Conservation (phyloP, 306 rosid genomes). For the Cucurbita argyrosperma region DNA sequence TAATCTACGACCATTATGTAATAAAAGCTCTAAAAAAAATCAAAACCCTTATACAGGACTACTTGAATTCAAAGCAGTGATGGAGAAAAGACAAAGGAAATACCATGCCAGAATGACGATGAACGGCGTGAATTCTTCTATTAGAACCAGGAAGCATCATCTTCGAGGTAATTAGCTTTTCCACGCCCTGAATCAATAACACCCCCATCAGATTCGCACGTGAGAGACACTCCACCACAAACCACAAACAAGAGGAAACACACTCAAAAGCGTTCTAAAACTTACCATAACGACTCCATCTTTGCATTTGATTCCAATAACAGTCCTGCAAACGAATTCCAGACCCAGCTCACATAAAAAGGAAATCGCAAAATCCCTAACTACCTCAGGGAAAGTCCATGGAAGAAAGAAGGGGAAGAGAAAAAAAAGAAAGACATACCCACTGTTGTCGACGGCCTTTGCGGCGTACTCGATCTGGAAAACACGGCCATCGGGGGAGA, state of each 20-base stretch:
- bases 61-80: not conserved
- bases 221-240: not conserved
- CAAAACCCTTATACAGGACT: not conserved
- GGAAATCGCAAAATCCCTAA: not conserved
- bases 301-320: slow-evolving; percentile 90
- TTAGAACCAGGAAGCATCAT: slow-evolving; percentile 99
- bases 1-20: not conserved
- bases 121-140: slow-evolving; percentile 84
- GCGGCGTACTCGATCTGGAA: slow-evolving; percentile 98
- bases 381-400: too few relatives aligned
- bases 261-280: not conserved
- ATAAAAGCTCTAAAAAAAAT: not conserved
- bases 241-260: not conserved
- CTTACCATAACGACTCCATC: slow-evolving; percentile 86
- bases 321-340: slow-evolving; percentile 53
- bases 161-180: slow-evolving; percentile 85
- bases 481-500: slow-evolving; percentile 96
- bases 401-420: not conserved
- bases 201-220: slow-evolving; percentile 3
- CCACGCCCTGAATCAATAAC: slow-evolving; percentile 55
- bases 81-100: not conserved
- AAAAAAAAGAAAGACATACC: slow-evolving; percentile 23
- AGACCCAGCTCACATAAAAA: not conserved
- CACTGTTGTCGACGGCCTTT: slow-evolving; percentile 97
- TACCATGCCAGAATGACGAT: slow-evolving; percentile 97